Conservation (phyloP, 805 yeast genomes). For the Lachancea mirantina region DNA sequence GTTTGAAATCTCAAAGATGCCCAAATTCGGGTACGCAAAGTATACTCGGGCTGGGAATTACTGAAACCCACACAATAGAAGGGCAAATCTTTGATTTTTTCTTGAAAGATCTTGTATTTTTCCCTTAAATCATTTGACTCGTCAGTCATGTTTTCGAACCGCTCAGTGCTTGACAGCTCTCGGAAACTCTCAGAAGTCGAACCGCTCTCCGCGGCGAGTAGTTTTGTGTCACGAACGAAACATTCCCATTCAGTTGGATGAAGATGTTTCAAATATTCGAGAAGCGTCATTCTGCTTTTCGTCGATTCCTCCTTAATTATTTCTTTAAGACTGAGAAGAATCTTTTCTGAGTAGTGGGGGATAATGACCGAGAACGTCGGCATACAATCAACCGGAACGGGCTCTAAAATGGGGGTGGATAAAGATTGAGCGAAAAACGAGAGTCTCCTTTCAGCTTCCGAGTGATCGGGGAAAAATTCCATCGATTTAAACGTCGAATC, state of each 20-base stretch:
- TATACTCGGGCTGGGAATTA: slow-evolving; percentile 53
- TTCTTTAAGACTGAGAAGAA: slow-evolving; percentile 54
- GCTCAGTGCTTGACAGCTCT: slow-evolving; percentile 4
- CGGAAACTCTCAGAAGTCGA: slow-evolving; percentile 20
- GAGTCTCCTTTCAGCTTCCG: slow-evolving; percentile 77
- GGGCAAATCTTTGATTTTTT: slow-evolving; percentile 55
- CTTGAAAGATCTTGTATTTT: slow-evolving; percentile 24
- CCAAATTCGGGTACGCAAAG: slow-evolving; percentile 76
- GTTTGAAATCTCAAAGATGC: slow-evolving; percentile 81
- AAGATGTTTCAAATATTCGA: slow-evolving; percentile 70
- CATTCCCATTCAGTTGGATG: slow-evolving; percentile 74
- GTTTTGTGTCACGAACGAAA: slow-evolving; percentile 70
- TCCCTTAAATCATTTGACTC: slow-evolving; percentile 4
- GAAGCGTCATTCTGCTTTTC: slow-evolving; percentile 55
- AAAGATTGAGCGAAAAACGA: slow-evolving; percentile 87
- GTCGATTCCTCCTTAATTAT: slow-evolving; percentile 62
- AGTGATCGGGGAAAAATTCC: slow-evolving; percentile 49
- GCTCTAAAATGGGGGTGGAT: slow-evolving; percentile 77
- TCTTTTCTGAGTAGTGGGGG: slow-evolving; percentile 84
- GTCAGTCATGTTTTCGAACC: slow-evolving; percentile 3
- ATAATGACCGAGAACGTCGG: slow-evolving; percentile 77
- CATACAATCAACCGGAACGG: slow-evolving; percentile 58
- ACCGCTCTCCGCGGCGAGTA: slow-evolving; percentile 50
- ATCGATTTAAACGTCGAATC: slow-evolving; percentile 55
- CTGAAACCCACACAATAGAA: slow-evolving; percentile 71